Evolutionary conservation across 495 filamentous ascomycete species (phyloP).

Genomic region (Astrothelium subdiscretum): DNA sequence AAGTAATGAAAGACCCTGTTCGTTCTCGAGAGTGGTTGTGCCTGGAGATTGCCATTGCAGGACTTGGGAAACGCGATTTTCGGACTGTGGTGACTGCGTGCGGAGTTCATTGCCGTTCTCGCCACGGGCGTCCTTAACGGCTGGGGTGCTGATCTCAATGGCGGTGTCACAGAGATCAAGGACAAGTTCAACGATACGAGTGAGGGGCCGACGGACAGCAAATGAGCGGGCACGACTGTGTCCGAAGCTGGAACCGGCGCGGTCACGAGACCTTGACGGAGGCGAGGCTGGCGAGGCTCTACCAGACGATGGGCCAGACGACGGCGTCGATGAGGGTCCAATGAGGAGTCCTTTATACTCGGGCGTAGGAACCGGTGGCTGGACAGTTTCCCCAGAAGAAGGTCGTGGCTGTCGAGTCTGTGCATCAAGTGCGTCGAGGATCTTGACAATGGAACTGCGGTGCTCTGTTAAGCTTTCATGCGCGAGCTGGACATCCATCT

Average conservation of each 20-base stretch:
- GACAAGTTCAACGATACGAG: constrained; percentile 85
- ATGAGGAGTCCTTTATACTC: constrained; percentile 91
- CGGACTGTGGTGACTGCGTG: constrained; percentile 89
- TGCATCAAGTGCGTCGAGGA: constrained; percentile 82
- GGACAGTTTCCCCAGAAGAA: constrained; percentile 44
- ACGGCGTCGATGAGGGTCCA: constrained; percentile 54
- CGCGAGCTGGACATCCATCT: constrained; percentile 92
- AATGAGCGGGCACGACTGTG: constrained; percentile 72
- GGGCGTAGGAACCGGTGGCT: constrained; percentile 13
- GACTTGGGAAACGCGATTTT: constrained; percentile 84
- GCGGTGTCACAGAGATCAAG: constrained; percentile 94
- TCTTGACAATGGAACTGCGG: constrained; percentile 87
- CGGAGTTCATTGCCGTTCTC: constrained; percentile 57
- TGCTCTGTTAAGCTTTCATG: constrained; percentile 92
- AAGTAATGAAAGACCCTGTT: constrained; percentile 77
- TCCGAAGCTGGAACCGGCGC: constrained; percentile 58
- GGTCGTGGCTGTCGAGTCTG: constrained; percentile 52
- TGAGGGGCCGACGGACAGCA: constrained; percentile 75
- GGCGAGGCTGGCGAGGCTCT: constrained; percentile 56
- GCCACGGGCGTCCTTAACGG: constrained; percentile 67
- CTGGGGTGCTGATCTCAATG: constrained; percentile 84
- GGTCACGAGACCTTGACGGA: constrained; percentile 62
- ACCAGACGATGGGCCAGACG: constrained; percentile 51
- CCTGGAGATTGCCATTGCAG: constrained; percentile 90
- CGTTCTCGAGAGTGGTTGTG: constrained; percentile 83